Evolutionary conservation across 129 eudicot species (phyloP), one percentile per base, ranked within the genome.

Genomic region (Oenanthe sinensis): DNA sequence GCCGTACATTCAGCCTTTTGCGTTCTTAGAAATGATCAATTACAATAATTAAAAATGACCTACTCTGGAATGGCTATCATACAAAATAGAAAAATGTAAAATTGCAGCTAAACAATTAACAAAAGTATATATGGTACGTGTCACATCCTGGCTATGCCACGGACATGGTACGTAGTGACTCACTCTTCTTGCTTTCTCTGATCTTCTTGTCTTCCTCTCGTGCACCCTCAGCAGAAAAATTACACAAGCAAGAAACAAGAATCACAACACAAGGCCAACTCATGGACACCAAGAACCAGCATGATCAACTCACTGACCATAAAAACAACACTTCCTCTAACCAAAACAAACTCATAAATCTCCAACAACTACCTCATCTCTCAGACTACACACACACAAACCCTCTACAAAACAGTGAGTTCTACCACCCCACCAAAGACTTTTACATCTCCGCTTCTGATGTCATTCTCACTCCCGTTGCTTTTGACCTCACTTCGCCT

Each of bases 381-480:
- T 78, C 83, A 6, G 83, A 88, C 73, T 78, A 82, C 88, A 70
- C 82, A 48, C 62, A 44, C 81, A 54, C 85, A 13, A 89, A 82
- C 81, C 97, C 97, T n/a, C 46, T 91, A 14, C 78, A 87, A 36
- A 49, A 5, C 77, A 89, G 82, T 86, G 81, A 74, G 1, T 91
- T 80, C 39, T 91, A 85, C 87, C 92, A 78, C 77, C 93, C 93
- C 1, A 48, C 79, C 28, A 26, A 84, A 69, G 86, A 75, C n/a
- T 91, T 91, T 91, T 91, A 87, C 83, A 80, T 91, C 79, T 69
- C 90, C 62, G 55, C 77, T 4, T 79, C 85, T 48, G 97, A 91
- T 82, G 80, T 87, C 83, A 71, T 91, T 75, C 87, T 91, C 75
- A 85, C 87, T 43, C 86, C 74, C 8, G 79, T 86, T 80, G 22